These are phyloP conservation scores for Blastomyces emzantsi DNA, from an alignment of 2,329 filamentous ascomycete genomes.

Conservation along the genomic window DNA sequence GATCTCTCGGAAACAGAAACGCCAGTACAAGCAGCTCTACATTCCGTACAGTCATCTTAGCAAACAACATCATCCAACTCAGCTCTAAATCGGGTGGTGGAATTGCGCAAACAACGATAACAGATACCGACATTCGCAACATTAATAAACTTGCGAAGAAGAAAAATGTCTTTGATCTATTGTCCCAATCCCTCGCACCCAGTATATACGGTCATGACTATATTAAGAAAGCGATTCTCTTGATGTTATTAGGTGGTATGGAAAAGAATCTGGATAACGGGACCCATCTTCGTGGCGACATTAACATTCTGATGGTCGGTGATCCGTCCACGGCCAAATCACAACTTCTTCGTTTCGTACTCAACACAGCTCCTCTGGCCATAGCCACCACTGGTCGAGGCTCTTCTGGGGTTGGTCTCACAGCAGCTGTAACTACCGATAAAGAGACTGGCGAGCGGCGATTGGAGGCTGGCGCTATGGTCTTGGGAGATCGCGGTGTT, in stretches of 20 bases:
- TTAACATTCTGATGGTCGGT: constrained; percentile 98
- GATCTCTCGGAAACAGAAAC: constrained; percentile 90
- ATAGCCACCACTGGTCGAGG: constrained; percentile 96
- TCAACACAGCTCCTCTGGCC: constrained; percentile 91
- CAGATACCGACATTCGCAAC: constrained; percentile 93
- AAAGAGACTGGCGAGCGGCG: constrained; percentile 95
- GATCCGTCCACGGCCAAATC: constrained; percentile 98
- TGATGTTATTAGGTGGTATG: constrained; percentile 91
- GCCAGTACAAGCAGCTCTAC: constrained; percentile 81
- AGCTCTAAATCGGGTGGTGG: constrained; percentile 95
- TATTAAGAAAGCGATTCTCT: constrained; percentile 93
- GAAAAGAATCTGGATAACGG: constrained; percentile 99
- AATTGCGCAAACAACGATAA: constrained; percentile 83
- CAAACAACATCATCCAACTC: constrained; percentile 89
- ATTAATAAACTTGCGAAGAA: constrained; percentile 98
- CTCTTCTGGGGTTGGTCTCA: constrained; percentile 95
- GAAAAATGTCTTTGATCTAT: constrained; percentile 81
- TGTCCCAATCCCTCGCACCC: constrained; percentile 88
- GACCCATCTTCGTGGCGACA: constrained; percentile 94
- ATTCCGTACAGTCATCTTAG: constrained; percentile 88
- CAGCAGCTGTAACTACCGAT: constrained; percentile 89
- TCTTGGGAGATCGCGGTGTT: constrained; percentile 90
- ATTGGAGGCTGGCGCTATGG: constrained; percentile 96
- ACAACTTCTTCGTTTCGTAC: constrained; percentile 90
- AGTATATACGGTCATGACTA: constrained; percentile 97